Evolutionary conservation across 495 filamentous ascomycete genomes (phyloP).

Genomic region (Lentithecium fluviatile): DNA sequence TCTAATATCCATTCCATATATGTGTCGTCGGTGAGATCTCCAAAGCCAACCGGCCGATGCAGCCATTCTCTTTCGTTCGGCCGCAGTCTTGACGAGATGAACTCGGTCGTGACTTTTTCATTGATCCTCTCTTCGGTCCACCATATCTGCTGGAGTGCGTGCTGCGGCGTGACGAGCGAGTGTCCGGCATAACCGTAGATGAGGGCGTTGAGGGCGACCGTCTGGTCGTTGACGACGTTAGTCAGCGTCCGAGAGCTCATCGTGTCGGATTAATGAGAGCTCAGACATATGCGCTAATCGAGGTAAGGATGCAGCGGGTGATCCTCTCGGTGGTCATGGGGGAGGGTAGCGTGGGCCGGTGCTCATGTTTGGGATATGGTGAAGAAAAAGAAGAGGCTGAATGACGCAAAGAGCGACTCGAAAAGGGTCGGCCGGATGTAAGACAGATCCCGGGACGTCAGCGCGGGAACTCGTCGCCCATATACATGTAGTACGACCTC

Average conservation of each 20-base stretch:
- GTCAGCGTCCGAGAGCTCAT: constrained; percentile 36
- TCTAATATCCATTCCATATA: constrained; percentile 91
- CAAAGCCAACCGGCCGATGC: constrained; percentile 71
- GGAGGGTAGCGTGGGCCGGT: background rate
- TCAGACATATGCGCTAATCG: constrained; percentile 3
- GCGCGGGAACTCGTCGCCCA: constrained; percentile 25
- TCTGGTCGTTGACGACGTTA: constrained; percentile 38
- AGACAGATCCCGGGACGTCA: constrained; percentile 25
- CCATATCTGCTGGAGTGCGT: constrained; percentile 53
- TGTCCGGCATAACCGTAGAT: constrained; percentile 46
- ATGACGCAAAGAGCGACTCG: constrained; percentile 2
- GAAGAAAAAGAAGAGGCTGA: constrained; percentile 4
- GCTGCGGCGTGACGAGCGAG: constrained; percentile 42
- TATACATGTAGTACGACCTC: constrained; percentile 18
- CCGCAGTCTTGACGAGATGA: constrained; percentile 65
- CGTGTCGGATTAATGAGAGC: background rate
- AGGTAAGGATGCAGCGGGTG: background rate
- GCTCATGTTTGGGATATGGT: background rate
- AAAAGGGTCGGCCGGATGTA: constrained; percentile 1
- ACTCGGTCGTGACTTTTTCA: constrained; percentile 66
- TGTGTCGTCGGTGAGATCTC: constrained; percentile 85
- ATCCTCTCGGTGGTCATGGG: background rate
- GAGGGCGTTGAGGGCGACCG: constrained; percentile 43
- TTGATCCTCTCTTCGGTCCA: constrained; percentile 79
- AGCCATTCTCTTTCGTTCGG: constrained; percentile 64